Conservation (phyloP, 2,329 filamentous ascomycete genomes). For the Trichoderma lentiforme region DNA sequence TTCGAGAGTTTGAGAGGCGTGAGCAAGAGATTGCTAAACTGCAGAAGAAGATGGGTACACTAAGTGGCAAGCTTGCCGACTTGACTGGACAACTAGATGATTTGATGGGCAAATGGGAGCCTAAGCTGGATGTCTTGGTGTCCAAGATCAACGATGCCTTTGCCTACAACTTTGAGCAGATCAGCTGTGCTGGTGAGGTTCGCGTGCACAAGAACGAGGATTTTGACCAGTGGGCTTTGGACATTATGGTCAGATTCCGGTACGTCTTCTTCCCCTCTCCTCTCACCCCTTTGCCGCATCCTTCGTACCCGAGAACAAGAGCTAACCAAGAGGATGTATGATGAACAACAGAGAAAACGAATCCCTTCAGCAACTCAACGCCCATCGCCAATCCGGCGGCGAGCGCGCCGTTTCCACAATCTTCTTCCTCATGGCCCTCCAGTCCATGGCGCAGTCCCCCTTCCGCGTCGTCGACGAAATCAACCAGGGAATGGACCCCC, state of each 20-base stretch:
- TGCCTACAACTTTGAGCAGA: conserved; percentile 87
- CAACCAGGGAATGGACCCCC: conserved; percentile 98
- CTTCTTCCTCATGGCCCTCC: conserved; percentile 97
- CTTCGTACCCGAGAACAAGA: neutral
- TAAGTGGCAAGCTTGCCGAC: conserved; percentile 52
- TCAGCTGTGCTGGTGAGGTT: conserved; percentile 91
- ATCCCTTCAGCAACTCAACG: conserved; percentile 77
- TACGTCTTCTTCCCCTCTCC: conserved; percentile 40
- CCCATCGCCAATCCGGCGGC: conserved; percentile 92
- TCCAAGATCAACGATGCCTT: conserved; percentile 85
- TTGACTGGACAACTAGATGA: conserved; percentile 58
- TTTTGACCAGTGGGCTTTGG: conserved; percentile 90
- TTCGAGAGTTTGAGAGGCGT: conserved; percentile 74
- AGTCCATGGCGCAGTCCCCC: conserved; percentile 86
- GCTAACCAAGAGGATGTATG: neutral
- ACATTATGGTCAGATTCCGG: conserved; percentile 95
- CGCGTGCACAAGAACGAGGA: conserved; percentile 84
- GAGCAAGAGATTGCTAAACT: conserved; percentile 66
- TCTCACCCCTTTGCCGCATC: neutral
- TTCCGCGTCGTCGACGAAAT: conserved; percentile 99
- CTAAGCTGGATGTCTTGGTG: conserved; percentile 73
- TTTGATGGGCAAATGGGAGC: conserved; percentile 76
- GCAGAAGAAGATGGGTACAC: conserved; percentile 52
- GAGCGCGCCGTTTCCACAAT: conserved; percentile 96
- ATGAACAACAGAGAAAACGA: conserved; percentile 63